These are phyloP conservation scores for Podospora fimiseda DNA, from an alignment of 495 filamentous ascomycete species.

Conservation along the genomic window DNA sequence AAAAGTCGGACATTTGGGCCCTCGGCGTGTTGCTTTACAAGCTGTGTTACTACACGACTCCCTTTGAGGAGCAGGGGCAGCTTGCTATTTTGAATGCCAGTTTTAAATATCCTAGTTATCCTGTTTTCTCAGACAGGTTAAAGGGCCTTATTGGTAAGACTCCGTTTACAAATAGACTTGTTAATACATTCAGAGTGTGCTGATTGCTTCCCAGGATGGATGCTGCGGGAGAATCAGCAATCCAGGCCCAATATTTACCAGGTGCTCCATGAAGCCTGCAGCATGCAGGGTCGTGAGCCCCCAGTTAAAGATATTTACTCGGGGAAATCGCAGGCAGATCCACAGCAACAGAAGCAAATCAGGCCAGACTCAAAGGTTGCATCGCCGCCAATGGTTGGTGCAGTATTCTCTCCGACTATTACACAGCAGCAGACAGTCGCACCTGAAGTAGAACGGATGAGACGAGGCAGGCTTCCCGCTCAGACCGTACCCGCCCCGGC, in stretches of 20 bases:
- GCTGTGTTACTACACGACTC: conserved; percentile 98
- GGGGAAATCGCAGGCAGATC: conserved; percentile 46
- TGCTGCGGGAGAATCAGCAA: conserved; percentile 80
- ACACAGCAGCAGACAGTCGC: conserved; percentile 63
- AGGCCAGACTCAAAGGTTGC: conserved; percentile 24
- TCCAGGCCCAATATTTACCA: conserved; percentile 90
- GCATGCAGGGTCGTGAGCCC: conserved; percentile 80
- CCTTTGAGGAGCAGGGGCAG: conserved; percentile 95
- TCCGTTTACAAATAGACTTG: neutral
- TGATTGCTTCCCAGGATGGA: conserved; percentile 58
- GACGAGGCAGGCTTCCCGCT: conserved; percentile 69
- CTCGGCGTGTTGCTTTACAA: conserved; percentile 95
- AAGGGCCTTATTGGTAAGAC: conserved; percentile 85
- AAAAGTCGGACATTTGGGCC: conserved; percentile 99
- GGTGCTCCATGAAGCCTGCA: conserved; percentile 75
- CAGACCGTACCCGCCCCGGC: conserved; percentile 40
- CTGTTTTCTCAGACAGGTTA: conserved; percentile 78
- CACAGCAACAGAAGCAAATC: conserved; percentile 19
- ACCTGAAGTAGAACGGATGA: conserved; percentile 92
- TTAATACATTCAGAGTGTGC: conserved; percentile 9
- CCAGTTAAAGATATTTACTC: conserved; percentile 95
- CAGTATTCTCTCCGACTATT: conserved; percentile 62
- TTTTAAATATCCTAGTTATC: conserved; percentile 86
- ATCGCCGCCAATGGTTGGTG: conserved; percentile 56
- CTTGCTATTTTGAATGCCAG: conserved; percentile 97